These are phyloP conservation scores for Striga hermonthica DNA, from an alignment of 305 asterid species.

Conservation along the genomic window DNA sequence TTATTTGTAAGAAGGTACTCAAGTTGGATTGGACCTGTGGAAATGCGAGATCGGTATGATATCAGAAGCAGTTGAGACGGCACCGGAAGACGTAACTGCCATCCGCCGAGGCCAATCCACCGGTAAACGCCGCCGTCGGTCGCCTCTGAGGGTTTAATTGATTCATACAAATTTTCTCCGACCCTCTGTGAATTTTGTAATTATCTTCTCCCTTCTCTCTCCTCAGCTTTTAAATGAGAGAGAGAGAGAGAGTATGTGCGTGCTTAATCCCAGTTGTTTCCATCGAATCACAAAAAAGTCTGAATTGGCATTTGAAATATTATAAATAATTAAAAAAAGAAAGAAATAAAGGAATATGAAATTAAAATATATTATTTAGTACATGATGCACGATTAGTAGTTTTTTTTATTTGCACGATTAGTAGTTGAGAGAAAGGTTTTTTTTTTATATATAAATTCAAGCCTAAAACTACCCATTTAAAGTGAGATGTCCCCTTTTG, in stretches of 20 bases:
- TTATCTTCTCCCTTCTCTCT: constrained; percentile 21
- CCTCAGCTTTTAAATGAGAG: constrained; percentile 32
- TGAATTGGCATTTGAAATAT: constrained; percentile 24
- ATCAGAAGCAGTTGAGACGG: constrained; percentile 36
- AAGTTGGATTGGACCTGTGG: constrained; percentile 25
- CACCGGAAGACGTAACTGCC: constrained; percentile 41
- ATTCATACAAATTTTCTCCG: constrained; percentile 13
- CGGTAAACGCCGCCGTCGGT: constrained; percentile 33
- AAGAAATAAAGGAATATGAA: too few species aligned
- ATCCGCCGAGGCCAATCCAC: constrained; percentile 40
- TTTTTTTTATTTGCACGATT: too few species aligned
- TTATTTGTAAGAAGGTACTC: constrained; percentile 4
- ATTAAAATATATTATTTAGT: too few species aligned
- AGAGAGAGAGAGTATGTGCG: constrained; percentile 33
- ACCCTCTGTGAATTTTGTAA: constrained; percentile 23
- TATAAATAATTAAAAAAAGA: too few species aligned
- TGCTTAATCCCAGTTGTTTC: constrained; percentile 32
- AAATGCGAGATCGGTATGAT: constrained; percentile 40
- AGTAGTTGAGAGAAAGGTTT: too few species aligned
- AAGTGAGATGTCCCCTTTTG: too few species aligned
- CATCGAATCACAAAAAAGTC: constrained; percentile 29
- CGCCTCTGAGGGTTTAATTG: constrained; percentile 28
- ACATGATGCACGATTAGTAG: too few species aligned
- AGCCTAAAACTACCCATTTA: too few species aligned
- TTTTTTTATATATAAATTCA: too few species aligned